Percentiles rank a stretch among this genome's conserved stretches.
phyloP scores from a whole-genome alignment of 2,329 filamentous ascomycete species.

The Neofusicoccum kwambonambiense region DNA sequence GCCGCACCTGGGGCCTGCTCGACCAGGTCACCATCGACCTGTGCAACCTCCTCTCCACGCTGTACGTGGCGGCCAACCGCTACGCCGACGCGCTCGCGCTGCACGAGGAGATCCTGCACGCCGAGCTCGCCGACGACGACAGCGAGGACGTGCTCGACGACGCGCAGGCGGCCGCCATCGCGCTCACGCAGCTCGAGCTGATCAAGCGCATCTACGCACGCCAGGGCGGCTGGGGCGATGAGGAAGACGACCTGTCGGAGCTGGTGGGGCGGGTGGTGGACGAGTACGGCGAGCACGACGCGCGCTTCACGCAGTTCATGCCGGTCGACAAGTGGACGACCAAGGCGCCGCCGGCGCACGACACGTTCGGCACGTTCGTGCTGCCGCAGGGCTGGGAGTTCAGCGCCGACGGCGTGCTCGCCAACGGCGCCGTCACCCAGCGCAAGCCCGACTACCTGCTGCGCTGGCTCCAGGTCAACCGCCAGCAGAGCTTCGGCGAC shows the following conservation, averaged over 20 bases:
- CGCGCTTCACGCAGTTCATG: background rate
- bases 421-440: slow-evolving; percentile 2
- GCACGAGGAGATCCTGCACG: slow-evolving; percentile 34
- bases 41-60: slow-evolving; percentile 49
- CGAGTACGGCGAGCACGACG: slow-evolving; percentile 31
- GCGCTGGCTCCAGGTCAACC: slow-evolving; percentile 18
- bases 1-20: slow-evolving; percentile 51
- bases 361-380: slow-evolving; percentile 16
- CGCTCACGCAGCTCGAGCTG: slow-evolving; percentile 34
- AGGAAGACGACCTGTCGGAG: slow-evolving; percentile 47
- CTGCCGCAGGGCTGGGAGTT: slow-evolving; percentile 13
- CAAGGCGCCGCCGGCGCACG: slow-evolving; percentile 1
- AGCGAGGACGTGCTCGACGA: slow-evolving; percentile 26
- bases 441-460: slow-evolving; percentile 17
- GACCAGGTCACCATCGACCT: slow-evolving; percentile 51
- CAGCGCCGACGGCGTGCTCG: background rate
- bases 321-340: slow-evolving; percentile 14
- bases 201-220: slow-evolving; percentile 44
- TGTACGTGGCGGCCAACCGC: slow-evolving; percentile 47
- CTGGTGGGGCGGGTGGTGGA: slow-evolving; percentile 47
- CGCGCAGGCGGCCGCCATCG: slow-evolving; percentile 24
- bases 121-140: slow-evolving; percentile 30
- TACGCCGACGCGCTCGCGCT: slow-evolving; percentile 33
- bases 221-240: slow-evolving; percentile 40
- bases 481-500: slow-evolving; percentile 18